phyloP scores from a whole-genome alignment of 1,284 basidiomycete species.

The Vanrija sp. region DNA sequence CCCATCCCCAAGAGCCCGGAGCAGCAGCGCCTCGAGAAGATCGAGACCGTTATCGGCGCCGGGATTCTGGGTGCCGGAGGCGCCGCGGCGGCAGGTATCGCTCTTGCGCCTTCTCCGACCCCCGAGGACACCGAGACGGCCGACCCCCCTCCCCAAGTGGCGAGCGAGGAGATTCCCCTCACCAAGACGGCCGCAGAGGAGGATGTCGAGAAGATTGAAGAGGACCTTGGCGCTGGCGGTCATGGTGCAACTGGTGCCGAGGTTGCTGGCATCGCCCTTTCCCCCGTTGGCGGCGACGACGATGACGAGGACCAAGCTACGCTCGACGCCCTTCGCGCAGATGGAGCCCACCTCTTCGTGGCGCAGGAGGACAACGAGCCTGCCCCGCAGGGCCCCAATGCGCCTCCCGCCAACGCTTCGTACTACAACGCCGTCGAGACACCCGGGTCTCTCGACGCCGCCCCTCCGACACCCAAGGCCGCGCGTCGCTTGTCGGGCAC shows the following conservation, averaged over 20 bases:
- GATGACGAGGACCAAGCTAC: constrained; percentile 28
- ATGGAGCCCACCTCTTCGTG: neutral
- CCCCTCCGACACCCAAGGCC: too few relatives aligned
- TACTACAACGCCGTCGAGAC: neutral
- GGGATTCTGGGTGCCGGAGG: constrained; percentile 32
- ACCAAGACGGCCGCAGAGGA: constrained; percentile 1
- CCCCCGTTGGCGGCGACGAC: constrained; percentile 22
- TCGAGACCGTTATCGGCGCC: constrained; percentile 16
- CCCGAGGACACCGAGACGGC: neutral
- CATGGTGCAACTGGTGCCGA: constrained; percentile 38
- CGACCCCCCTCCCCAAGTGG: neutral
- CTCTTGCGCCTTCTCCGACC: constrained; percentile 18
- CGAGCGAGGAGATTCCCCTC: constrained; percentile 10
- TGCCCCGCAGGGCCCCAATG: neutral
- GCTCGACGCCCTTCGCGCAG: neutral
- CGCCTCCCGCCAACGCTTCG: too few relatives aligned
- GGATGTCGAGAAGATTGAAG: constrained; percentile 7
- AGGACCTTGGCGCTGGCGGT: constrained; percentile 26
- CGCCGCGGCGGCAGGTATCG: constrained; percentile 40
- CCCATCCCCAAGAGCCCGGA: constrained; percentile 32
- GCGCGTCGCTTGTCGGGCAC: too few relatives aligned
- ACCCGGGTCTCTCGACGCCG: constrained; percentile 1
- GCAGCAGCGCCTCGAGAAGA: constrained; percentile 21
- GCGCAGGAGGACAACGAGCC: constrained; percentile 15
- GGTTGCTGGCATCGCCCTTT: constrained; percentile 44